These are phyloP conservation scores for Neonothopanus nambi DNA, from an alignment of 1,284 basidiomycete genomes.

Conservation along the genomic window DNA sequence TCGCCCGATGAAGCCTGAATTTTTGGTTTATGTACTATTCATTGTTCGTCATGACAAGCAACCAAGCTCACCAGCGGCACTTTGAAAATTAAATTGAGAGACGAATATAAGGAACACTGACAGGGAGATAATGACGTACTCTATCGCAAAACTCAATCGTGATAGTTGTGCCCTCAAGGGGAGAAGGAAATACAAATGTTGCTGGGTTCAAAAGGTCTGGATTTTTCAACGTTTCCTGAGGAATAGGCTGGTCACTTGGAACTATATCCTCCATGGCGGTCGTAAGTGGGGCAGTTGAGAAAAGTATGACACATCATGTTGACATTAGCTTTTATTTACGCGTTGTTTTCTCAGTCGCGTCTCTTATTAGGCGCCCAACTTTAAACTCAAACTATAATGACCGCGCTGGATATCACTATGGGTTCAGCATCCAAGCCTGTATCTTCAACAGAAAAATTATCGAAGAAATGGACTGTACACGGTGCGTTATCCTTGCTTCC, in stretches of 20 bases:
- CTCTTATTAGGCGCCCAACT: conserved; percentile 6
- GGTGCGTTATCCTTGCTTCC: conserved; percentile 35
- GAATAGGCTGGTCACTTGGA: background rate
- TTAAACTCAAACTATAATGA: conserved; percentile 1
- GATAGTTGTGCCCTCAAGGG: conserved; percentile 47
- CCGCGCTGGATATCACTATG: conserved; percentile 10
- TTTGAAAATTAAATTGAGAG: conserved; percentile 13
- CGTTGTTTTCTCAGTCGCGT: no score
- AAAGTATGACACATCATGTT: no score
- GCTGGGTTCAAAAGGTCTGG: conserved; percentile 40
- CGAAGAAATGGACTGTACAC: conserved; percentile 56
- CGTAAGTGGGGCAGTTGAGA: no score
- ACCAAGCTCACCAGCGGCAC: conserved; percentile 67
- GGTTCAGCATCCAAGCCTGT: background rate
- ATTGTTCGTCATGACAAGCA: background rate
- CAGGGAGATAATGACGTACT: conserved; percentile 46
- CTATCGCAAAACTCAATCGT: conserved; percentile 86
- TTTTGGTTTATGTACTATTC: no score
- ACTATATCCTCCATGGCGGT: background rate
- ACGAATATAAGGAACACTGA: conserved; percentile 2
- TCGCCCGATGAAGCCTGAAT: conserved; percentile 81
- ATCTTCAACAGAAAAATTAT: background rate
- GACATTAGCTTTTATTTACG: no score
- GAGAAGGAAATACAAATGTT: conserved; percentile 60
- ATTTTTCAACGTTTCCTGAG: conserved; percentile 1